These are phyloP conservation scores for Trichoderma citrinoviride DNA, from an alignment of 2,329 filamentous ascomycete genomes.

Conservation along the genomic window DNA sequence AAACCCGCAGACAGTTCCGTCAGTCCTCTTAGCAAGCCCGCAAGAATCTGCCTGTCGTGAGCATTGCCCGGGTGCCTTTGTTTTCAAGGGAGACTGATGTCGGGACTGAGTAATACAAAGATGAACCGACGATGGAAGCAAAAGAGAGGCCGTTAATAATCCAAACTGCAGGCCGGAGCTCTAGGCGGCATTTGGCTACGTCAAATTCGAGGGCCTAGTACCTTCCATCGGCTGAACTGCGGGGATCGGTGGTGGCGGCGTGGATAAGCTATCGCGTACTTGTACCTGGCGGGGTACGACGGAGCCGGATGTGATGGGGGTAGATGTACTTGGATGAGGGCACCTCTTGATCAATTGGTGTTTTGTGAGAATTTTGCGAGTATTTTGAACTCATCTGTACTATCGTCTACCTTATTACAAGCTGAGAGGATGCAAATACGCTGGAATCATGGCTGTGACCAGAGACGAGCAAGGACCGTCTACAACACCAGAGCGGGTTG, in stretches of 20 bases:
- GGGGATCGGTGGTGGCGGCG: not conserved
- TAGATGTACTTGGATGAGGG: too few relatives aligned
- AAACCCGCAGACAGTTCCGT: not conserved
- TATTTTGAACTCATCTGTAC: too few relatives aligned
- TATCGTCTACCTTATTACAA: too few relatives aligned
- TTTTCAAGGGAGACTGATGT: conserved; percentile 29
- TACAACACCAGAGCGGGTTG: not conserved
- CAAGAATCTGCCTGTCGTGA: conserved; percentile 25
- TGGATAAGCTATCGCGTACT: too few relatives aligned
- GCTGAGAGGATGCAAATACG: too few relatives aligned
- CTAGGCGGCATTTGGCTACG: conserved; percentile 31
- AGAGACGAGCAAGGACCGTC: not conserved
- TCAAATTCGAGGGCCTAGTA: conserved; percentile 33
- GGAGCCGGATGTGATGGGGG: too few relatives aligned
- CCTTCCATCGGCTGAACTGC: conserved; percentile 34
- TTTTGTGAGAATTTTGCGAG: too few relatives aligned
- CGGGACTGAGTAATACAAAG: conserved; percentile 33
- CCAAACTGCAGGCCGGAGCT: not conserved
- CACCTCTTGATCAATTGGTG: too few relatives aligned
- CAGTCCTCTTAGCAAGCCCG: conserved; percentile 13
- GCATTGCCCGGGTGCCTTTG: conserved; percentile 36
- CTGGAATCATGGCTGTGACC: not conserved
- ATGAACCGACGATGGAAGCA: not conserved
- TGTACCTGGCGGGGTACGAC: too few relatives aligned
- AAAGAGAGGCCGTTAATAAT: conserved; percentile 16